Percentiles rank a stretch among this genome's conserved stretches.
These are phyloP conservation scores for Arabis hirsuta DNA, from an alignment of 345 rosid species.

Conservation along the genomic window DNA sequence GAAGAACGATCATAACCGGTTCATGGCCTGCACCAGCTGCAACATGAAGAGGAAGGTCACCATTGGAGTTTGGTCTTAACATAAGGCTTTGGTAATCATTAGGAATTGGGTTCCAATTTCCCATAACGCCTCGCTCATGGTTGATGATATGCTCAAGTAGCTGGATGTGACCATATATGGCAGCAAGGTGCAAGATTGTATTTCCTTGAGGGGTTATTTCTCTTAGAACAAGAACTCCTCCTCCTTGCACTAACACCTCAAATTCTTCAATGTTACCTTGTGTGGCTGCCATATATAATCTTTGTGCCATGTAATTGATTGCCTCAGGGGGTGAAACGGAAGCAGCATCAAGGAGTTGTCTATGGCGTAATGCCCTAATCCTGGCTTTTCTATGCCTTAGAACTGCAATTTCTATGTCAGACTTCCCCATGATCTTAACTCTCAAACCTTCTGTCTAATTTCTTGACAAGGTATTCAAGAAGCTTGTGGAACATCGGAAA, in stretches of 20 bases:
- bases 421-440: constrained; percentile 22
- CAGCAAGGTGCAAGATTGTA: constrained; percentile 27
- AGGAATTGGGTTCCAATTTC: neutral
- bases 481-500: neutral
- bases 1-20: neutral
- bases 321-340: neutral
- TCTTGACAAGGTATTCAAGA: constrained; percentile 3
- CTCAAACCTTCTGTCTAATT: neutral
- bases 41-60: constrained; percentile 40
- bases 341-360: neutral
- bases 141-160: neutral
- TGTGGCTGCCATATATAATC: neutral
- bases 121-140: neutral
- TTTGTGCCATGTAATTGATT: neutral
- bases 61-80: constrained; percentile 16
- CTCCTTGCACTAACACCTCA: neutral
- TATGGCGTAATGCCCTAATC: constrained; percentile 8
- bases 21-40: constrained; percentile 26
- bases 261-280: neutral
- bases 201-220: constrained; percentile 21
- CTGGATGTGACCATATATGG: constrained; percentile 7
- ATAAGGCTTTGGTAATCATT: neutral
- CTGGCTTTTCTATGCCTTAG: constrained; percentile 28
- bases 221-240: neutral
- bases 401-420: constrained; percentile 33